Base-by-base conservation (phyloP, 1,284 basidiomycete species). In the Microbotryomycetes sp. region DNA sequence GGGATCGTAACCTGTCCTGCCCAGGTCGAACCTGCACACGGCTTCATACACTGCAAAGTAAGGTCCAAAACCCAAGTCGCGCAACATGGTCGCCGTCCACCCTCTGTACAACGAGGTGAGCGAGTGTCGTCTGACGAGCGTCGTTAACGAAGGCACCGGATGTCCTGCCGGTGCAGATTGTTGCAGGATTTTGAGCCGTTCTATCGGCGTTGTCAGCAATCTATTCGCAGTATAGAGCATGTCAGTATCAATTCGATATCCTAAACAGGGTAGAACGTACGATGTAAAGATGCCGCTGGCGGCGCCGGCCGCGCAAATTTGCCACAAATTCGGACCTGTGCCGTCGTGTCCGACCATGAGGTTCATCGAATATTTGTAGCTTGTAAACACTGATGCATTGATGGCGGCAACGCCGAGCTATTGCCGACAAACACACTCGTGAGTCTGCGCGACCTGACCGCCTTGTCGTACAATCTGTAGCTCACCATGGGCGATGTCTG, bases 1-100 rank as follows among this genome's bases (percentile, higher is more conserved):
- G 28, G 29, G 46, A 27, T 35, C 35, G 9, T 47, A 23, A 16
- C 26, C 48, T 29, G 46, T 5, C 16, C 67, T 64, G 30, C 57
- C 55, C 53, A 70, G 71, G 58, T 73, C 72, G 67, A 80, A 79
- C 21, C 87, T 82, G 62, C 83, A 82, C 5, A 85, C 82, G 24
- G 81, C 86, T 76, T 91, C 89, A 73, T 92, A 92, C 78, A 86
- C 82, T 61, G 80, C 79, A 74, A 92, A 93, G 75, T 92, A 92
- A 4, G 85, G 83, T 4, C 89, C 89, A 70, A 88, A 91, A 1
- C 86, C 87, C 18, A 80, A 77, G 73, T 92, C 89, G 56, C 89
- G 78, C 47, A 88, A 72, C 1, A 83, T 83, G 0, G 90, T 91
- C 0, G 83, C 81, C 4, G 80, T 77, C 55, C 87, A 76, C 0